These are phyloP conservation scores for Cytospora piceicola DNA, from an alignment of 2,329 filamentous ascomycete genomes.

Conservation along the genomic window DNA sequence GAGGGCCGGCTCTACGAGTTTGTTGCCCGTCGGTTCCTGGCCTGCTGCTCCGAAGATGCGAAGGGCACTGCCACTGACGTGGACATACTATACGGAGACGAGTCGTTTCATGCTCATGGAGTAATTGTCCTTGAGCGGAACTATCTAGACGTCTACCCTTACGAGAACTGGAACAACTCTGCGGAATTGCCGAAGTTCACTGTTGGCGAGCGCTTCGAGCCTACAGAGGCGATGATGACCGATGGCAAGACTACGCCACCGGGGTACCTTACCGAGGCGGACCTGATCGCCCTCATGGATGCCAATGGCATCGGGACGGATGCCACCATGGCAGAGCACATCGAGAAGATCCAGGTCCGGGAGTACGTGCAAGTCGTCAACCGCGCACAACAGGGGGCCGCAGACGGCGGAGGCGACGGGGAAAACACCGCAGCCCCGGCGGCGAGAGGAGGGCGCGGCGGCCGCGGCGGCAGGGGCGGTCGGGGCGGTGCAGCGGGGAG, in stretches of 20 bases:
- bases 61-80: constrained; percentile 84
- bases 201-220: constrained; percentile 80
- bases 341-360: constrained; percentile 89
- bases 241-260: constrained; percentile 90
- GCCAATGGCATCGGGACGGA: constrained; percentile 98
- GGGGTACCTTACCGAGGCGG: constrained; percentile 88
- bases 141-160: constrained; percentile 93
- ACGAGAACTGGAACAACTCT: constrained; percentile 94
- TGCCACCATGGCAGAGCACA: constrained; percentile 98
- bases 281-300: constrained; percentile 96
- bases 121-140: constrained; percentile 86
- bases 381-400: constrained; percentile 42
- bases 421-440: constrained; percentile 45
- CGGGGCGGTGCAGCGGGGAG: constrained; percentile 48
- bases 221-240: constrained; percentile 83
- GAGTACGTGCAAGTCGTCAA: constrained; percentile 76
- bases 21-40: constrained; percentile 86
- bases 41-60: constrained; percentile 94
- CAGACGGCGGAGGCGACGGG: constrained; percentile 45
- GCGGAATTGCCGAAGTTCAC: constrained; percentile 79
- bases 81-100: constrained; percentile 80
- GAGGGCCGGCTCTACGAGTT: constrained; percentile 90
- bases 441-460: constrained; percentile 47
- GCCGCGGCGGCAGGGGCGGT: constrained; percentile 47
- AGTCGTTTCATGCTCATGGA: constrained; percentile 80